Conservation (phyloP, 2,329 filamentous ascomycete species). For the Xylaria sp. region DNA sequence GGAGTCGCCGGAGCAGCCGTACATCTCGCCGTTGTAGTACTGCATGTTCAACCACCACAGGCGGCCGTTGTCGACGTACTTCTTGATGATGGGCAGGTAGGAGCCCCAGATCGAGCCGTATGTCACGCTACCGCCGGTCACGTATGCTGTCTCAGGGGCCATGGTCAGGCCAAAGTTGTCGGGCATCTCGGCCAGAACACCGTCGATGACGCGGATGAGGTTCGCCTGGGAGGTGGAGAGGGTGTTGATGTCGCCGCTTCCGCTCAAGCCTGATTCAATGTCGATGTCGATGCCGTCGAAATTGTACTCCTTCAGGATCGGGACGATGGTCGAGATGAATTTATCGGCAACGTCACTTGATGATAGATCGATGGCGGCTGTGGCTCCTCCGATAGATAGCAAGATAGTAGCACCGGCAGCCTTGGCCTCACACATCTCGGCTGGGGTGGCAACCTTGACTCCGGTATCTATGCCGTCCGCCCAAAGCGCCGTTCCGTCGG, state of each 20-base stretch:
- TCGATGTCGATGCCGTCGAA: slow-evolving; percentile 47
- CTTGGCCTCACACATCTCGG: slow-evolving; percentile 44
- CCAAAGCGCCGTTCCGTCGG: slow-evolving; percentile 44
- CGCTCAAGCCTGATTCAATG: slow-evolving; percentile 42
- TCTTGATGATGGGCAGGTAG: slow-evolving; percentile 47
- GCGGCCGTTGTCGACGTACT: slow-evolving; percentile 45
- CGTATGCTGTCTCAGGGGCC: slow-evolving; percentile 46
- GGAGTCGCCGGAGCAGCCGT: slow-evolving; percentile 43
- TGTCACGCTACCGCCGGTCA: slow-evolving; percentile 41
- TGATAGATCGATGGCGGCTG: slow-evolving; percentile 43
- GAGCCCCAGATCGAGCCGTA: slow-evolving; percentile 46
- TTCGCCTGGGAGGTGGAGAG: slow-evolving; percentile 44
- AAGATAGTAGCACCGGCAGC: slow-evolving; percentile 43
- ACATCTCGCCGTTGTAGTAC: slow-evolving; percentile 48
- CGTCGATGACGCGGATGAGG: slow-evolving; percentile 46
- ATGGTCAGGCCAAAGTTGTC: slow-evolving; percentile 64
- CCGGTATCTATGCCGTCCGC: slow-evolving; percentile 42
- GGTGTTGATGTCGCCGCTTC: slow-evolving; percentile 40
- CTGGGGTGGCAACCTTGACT: slow-evolving; percentile 41
- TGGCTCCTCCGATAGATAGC: slow-evolving; percentile 45
- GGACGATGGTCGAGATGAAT: slow-evolving; percentile 44
- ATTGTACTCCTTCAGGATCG: slow-evolving; percentile 45
- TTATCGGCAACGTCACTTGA: slow-evolving; percentile 42
- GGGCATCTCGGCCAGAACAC: slow-evolving; percentile 54
- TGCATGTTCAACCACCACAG: slow-evolving; percentile 48